These are phyloP conservation scores for Hapsidospora chrysogenum DNA, from an alignment of 495 filamentous ascomycete genomes.

Conservation along the genomic window DNA sequence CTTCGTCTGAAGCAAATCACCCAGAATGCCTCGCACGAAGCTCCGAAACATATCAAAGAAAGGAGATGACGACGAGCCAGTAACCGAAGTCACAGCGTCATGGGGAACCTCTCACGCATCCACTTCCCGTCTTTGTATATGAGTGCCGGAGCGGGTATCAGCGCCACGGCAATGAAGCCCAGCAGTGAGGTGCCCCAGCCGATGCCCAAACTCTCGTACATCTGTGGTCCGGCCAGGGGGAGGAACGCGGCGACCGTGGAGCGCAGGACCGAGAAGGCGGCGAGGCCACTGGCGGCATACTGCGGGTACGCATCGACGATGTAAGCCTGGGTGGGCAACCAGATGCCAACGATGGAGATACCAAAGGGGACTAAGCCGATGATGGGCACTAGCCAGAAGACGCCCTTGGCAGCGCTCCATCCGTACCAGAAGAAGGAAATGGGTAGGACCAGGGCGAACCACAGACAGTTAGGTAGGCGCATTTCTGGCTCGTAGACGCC, in stretches of 20 bases:
- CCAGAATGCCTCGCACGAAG: no score
- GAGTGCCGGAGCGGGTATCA: constrained; percentile 29
- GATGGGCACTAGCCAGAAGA: constrained; percentile 37
- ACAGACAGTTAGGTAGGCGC: constrained; percentile 21
- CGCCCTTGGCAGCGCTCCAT: constrained; percentile 18
- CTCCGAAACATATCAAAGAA: no score
- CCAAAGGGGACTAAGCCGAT: constrained; percentile 33
- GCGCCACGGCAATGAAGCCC: constrained; percentile 27
- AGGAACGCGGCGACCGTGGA: constrained; percentile 36
- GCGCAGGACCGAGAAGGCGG: constrained; percentile 31
- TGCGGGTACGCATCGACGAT: constrained; percentile 37
- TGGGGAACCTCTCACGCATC: constrained; percentile 2
- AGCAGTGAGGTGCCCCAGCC: constrained; percentile 41
- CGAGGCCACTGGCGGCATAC: constrained; percentile 40
- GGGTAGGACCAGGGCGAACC: constrained; percentile 22
- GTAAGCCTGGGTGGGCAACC: constrained; percentile 35
- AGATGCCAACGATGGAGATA: constrained; percentile 32
- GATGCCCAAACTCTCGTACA: constrained; percentile 32
- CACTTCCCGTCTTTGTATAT: constrained; percentile 29
- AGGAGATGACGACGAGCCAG: no score
- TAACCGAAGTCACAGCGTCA: constrained; percentile 4
- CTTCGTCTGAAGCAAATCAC: no score
- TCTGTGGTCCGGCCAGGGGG: constrained; percentile 29
- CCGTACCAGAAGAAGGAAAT: constrained; percentile 35
- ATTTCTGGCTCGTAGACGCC: constrained; percentile 41